Evolutionary conservation across 2,329 filamentous ascomycete genomes (phyloP), one percentile per base, ranked within the genome.

Genomic region (Fusarium succisae): DNA sequence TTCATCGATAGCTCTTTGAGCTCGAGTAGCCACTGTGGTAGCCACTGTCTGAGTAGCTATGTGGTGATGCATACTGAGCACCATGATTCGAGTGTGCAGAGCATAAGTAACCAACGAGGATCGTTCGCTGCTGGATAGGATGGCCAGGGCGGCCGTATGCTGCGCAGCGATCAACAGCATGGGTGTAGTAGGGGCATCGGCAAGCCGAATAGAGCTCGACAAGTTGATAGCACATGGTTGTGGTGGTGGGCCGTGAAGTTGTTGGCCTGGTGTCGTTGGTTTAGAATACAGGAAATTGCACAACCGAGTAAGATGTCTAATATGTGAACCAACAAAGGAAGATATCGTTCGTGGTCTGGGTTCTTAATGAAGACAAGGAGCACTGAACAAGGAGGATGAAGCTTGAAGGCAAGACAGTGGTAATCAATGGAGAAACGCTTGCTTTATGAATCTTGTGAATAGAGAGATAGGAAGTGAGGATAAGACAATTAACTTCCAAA

Each of bases 121-220:
- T 93, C 12, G 90, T 93, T 80, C 92, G 92, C 79, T 93, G 91
- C 75, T 94, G 90, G 65, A 95, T 85, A 51, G 79, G 78, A 79
- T 98, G 95, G 53, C 92, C 92, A 56, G 90, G 89, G 68, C 92
- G 91, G 69, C 92, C 93, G 80, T 94, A 94, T 41, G 90, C 87
- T 55, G 91, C 87, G 81, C 95, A 98, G 69, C 93, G 92, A 80
- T 98, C 95, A 77, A 98, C 88, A 54, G 93, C 91, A 82, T 98
- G 95, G 79, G 92, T 89, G 86, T 96, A 94, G 87, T 98, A 97
- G 77, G 96, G 88, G 84, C 95, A 98, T 73, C 91, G 90, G 87
- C 95, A 98, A 63, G 92, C 93, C 63, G 94, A 91, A 86, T 95
- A 98, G 67, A 94, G 88, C 83, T 98, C 95, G 78, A 96, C 87